A percentile compares a stretch with the other conserved stretches of the same genome.
Evolutionary conservation across 306 rosid species (phyloP).

Genomic region (Prunus persica): DNA sequence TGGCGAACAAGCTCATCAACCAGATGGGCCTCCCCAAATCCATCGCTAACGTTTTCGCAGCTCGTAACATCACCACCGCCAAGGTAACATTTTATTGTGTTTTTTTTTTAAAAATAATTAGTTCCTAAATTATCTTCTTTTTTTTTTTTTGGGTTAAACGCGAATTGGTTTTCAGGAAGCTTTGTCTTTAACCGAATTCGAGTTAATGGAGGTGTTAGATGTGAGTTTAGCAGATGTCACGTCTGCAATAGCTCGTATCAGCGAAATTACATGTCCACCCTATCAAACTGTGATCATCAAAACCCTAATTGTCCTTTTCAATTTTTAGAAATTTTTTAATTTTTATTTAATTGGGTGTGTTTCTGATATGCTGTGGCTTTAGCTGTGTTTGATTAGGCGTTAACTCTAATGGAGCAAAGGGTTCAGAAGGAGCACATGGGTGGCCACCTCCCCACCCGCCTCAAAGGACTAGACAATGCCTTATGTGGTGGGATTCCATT

Average conservation of each 20-base stretch:
- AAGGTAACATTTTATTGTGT: slow-evolving; percentile 32
- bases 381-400: slow-evolving; percentile 46
- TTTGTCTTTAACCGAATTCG: slow-evolving; percentile 70
- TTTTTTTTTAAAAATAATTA: background rate
- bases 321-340: background rate
- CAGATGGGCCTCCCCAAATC: slow-evolving; percentile 71
- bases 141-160: background rate
- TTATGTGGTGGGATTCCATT: slow-evolving; percentile 87
- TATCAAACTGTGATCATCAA: slow-evolving; percentile 61
- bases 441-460: slow-evolving; percentile 78
- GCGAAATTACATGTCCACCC: slow-evolving; percentile 82
- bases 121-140: background rate
- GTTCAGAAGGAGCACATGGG: slow-evolving; percentile 57
- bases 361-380: slow-evolving; percentile 22
- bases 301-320: background rate
- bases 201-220: slow-evolving; percentile 80
- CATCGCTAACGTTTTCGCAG: slow-evolving; percentile 68
- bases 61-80: slow-evolving; percentile 79
- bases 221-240: slow-evolving; percentile 67
- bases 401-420: slow-evolving; percentile 65
- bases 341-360: background rate
- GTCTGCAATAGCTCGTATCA: slow-evolving; percentile 65
- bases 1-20: slow-evolving; percentile 76
- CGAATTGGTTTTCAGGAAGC: slow-evolving; percentile 56
- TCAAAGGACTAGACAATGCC: slow-evolving; percentile 85